Evolutionary conservation across 768 basidiomycete genomes (phyloP), one percentile per base, ranked within the genome.

Genomic region (Termitomyces sp.): DNA sequence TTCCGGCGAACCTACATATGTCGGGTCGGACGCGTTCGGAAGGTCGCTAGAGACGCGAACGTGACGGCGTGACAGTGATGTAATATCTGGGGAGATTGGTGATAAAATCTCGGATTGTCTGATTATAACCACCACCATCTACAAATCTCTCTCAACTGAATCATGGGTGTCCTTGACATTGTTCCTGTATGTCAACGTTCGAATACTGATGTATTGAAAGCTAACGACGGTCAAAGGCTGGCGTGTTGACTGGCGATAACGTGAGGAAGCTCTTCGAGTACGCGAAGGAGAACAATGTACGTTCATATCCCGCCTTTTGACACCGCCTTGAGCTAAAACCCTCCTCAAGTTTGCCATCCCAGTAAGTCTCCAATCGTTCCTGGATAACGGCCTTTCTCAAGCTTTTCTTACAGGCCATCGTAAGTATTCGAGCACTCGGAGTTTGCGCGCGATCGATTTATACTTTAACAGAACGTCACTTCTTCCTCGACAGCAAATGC

Each of bases 401-500:
- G 28, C 35, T 24, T 62, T 59, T 45, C 67, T 68, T 35, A 33
- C 67, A 92, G 91, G 90, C 89, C 66, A 88, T 92, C 74, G 91
- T 93, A 69, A 78, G 89, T 85, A n/a, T 13, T 50, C n/a, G 50
- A 45, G 28, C 9, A 28, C 28, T 42, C 39, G 50, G 55, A 58
- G 49, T 61, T 59, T 57, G 53, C 51, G 59, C 62, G 63, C 48
- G 20, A 55, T 58, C 33, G 58, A 57, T 38, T 59, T 50, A 42
- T 33, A 51, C 24, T 68, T 32, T 49, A 33, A 28, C 68, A 97
- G 95, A 99, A 99, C 71, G 90, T 94, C 50, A 98, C 97, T 49
- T 98, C 96, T 18, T 96, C 96, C 12, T 99, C 96, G 35, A 89
- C 88, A 42, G 95, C 89, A 57, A 96, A 98, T 74, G 94, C 96